Evolutionary conservation across 345 rosid species (phyloP).

Genomic region (Eutrema japonicum): DNA sequence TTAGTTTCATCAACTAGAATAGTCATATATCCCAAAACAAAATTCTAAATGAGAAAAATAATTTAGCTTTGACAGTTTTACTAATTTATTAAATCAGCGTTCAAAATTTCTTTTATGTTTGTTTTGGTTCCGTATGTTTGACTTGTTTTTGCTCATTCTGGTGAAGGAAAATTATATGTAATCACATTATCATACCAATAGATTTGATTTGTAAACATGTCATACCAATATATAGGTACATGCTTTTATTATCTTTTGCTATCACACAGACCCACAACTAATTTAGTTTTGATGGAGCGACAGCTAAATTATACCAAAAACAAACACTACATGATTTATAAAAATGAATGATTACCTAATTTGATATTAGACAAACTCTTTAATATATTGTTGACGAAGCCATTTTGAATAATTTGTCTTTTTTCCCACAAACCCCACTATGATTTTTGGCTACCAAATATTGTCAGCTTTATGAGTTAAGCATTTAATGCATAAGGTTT

Average conservation of each 20-base stretch:
- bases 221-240: background rate
- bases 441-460: slow-evolving; percentile 26
- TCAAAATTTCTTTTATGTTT: background rate
- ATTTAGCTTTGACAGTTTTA: background rate
- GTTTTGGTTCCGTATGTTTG: background rate
- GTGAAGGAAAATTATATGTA: background rate
- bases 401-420: background rate
- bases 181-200: background rate
- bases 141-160: slow-evolving; percentile 16
- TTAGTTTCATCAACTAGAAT: too few relatives aligned
- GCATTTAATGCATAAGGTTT: slow-evolving; percentile 31
- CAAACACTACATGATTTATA: slow-evolving; percentile 16
- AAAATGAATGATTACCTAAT: slow-evolving; percentile 26
- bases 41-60: background rate
- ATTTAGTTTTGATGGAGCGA: slow-evolving; percentile 20
- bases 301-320: slow-evolving; percentile 28
- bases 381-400: slow-evolving; percentile 12
- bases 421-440: background rate
- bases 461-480: slow-evolving; percentile 29
- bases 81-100: background rate
- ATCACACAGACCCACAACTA: slow-evolving; percentile 26
- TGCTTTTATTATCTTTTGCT: slow-evolving; percentile 13
- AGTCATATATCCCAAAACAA: too few relatives aligned
- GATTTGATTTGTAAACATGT: slow-evolving; percentile 6
- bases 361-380: background rate